Evolutionary conservation across 345 rosid species (phyloP).

Genomic region (Pugionium dolabratum): DNA sequence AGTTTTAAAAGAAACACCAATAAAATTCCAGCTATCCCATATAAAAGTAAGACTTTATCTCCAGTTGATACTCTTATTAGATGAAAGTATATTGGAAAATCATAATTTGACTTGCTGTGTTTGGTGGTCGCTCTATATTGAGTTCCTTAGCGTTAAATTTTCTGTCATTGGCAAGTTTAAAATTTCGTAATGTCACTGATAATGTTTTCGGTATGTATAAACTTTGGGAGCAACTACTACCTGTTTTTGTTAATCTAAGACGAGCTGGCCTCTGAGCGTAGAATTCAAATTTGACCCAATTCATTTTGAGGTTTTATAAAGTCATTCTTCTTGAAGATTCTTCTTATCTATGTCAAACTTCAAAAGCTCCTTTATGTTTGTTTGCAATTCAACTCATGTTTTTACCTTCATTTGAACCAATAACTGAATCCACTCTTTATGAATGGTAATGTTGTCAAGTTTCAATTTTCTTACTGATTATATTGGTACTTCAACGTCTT

Average conservation of each 20-base stretch:
- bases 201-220: constrained; percentile 5
- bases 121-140: constrained; percentile 14
- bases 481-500: constrained; percentile 11
- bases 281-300: constrained; percentile 18
- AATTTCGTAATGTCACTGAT: constrained; percentile 17
- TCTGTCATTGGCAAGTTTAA: background rate
- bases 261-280: constrained; percentile 9
- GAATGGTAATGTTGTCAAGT: constrained; percentile 16
- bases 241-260: constrained; percentile 21
- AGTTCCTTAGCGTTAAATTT: constrained; percentile 19
- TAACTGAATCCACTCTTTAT: constrained; percentile 3
- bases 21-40: background rate
- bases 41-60: constrained; percentile 11
- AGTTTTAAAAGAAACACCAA: constrained; percentile 10
- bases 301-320: constrained; percentile 11
- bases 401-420: constrained; percentile 23
- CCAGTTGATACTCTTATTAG: constrained; percentile 1
- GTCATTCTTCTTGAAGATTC: constrained; percentile 29
- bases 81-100: constrained; percentile 12
- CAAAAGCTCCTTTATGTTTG: constrained; percentile 11
- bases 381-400: constrained; percentile 16
- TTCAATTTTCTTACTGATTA: constrained; percentile 5
- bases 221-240: constrained; percentile 6
- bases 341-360: constrained; percentile 20
- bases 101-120: constrained; percentile 19